These are phyloP conservation scores for Plasmodium chabaudi DNA, from an alignment of 169 alveolate species.

Conservation along the genomic window DNA sequence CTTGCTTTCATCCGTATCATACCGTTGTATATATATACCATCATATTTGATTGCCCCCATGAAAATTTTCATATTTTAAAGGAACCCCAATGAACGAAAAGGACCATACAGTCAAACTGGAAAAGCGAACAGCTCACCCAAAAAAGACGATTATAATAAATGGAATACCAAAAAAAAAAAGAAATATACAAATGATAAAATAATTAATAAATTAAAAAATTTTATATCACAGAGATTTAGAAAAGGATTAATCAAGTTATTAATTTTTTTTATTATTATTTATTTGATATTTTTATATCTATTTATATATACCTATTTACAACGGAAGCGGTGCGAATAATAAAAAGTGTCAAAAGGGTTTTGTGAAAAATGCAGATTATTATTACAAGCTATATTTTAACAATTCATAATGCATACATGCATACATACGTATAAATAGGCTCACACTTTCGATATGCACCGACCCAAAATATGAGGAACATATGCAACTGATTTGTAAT, in stretches of 20 bases:
- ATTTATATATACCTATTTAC: slow-evolving; percentile 45
- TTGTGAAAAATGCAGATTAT: too few species aligned
- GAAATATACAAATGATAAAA: not conserved
- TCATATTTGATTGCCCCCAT: not conserved
- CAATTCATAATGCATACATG: too few species aligned
- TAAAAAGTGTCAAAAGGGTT: too few species aligned
- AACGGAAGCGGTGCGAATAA: slow-evolving; percentile 14
- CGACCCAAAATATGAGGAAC: too few species aligned
- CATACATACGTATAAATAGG: too few species aligned
- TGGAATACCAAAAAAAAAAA: not conserved
- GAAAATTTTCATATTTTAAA: too few species aligned
- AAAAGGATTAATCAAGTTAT: slow-evolving; percentile 44
- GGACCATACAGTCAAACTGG: not conserved
- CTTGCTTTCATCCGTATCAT: not conserved
- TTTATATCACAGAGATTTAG: slow-evolving; percentile 25
- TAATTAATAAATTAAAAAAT: slow-evolving; percentile 14
- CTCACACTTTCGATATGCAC: too few species aligned
- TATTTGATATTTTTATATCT: slow-evolving; percentile 54
- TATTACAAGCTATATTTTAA: too few species aligned
- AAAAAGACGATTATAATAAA: not conserved
- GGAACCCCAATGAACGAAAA: not conserved
- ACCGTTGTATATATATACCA: not conserved
- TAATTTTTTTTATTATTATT: slow-evolving; percentile 29
- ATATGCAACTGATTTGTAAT: too few species aligned
- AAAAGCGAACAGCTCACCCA: not conserved